Percentiles rank a stretch among this genome's conserved stretches.
Conservation (phyloP, 805 yeast genomes). For the Yarrowia sp. region DNA sequence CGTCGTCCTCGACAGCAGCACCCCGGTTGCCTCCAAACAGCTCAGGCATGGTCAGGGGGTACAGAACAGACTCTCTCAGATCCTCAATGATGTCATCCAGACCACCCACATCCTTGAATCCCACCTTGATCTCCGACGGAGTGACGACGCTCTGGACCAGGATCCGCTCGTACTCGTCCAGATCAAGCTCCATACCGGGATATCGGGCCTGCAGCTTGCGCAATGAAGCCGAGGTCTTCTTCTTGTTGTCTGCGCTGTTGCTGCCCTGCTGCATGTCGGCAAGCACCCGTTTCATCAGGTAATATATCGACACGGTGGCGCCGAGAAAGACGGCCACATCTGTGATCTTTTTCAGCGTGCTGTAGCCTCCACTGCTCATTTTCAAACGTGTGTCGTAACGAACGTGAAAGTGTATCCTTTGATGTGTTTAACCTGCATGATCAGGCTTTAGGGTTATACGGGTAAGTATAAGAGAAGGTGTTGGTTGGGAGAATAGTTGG, state of each 20-base stretch:
- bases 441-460: not conserved
- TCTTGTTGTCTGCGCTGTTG: slow-evolving; percentile 64
- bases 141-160: slow-evolving; percentile 79
- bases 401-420: slow-evolving; percentile 24
- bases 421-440: slow-evolving; percentile 9
- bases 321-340: slow-evolving; percentile 62
- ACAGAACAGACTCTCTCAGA: slow-evolving; percentile 82
- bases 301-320: slow-evolving; percentile 74
- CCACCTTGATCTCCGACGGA: slow-evolving; percentile 80
- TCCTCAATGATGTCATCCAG: slow-evolving; percentile 82
- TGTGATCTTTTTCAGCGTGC: slow-evolving; percentile 44
- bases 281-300: slow-evolving; percentile 51
- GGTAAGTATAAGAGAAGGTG: not conserved
- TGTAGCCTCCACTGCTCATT: slow-evolving; percentile 35
- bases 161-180: slow-evolving; percentile 78
- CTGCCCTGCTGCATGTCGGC: slow-evolving; percentile 51
- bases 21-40: slow-evolving; percentile 38
- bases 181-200: slow-evolving; percentile 62
- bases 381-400: not conserved
- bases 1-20: not conserved
- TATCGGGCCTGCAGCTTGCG: slow-evolving; percentile 63
- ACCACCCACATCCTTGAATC: slow-evolving; percentile 89
- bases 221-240: slow-evolving; percentile 62
- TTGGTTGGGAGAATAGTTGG: not conserved
- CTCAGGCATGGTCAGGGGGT: slow-evolving; percentile 68